These are phyloP conservation scores for Leishmania turanica DNA, from an alignment of 208 protist species.

Conservation along the genomic window DNA sequence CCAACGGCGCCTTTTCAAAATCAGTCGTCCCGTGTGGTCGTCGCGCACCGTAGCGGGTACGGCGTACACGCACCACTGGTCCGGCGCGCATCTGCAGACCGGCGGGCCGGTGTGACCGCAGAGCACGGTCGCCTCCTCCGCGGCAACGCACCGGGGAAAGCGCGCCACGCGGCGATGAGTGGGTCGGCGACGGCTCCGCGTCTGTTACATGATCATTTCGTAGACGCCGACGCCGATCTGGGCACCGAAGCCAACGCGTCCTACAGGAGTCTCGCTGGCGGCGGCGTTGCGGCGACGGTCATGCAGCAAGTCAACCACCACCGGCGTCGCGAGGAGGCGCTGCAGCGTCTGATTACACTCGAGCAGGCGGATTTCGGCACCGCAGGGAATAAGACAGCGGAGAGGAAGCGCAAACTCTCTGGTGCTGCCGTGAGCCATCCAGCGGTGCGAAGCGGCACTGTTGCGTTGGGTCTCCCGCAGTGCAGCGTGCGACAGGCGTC, in stretches of 20 bases:
- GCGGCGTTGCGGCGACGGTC: slow-evolving; percentile 26
- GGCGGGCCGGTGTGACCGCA: not conserved
- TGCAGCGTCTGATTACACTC: slow-evolving; percentile 33
- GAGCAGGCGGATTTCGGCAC: slow-evolving; percentile 19
- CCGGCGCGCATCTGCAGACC: slow-evolving; percentile 6
- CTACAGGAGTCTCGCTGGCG: not conserved
- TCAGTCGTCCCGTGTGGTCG: not conserved
- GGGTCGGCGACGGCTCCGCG: not conserved
- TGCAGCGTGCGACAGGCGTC: not conserved
- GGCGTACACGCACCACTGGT: slow-evolving; percentile 10
- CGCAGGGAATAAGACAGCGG: not conserved
- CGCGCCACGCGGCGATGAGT: not conserved
- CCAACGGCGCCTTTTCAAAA: not conserved
- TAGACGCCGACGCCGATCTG: slow-evolving; percentile 7
- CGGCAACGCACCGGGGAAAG: not conserved
- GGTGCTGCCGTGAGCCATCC: not conserved
- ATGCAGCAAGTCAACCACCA: slow-evolving; percentile 52
- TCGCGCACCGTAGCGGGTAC: slow-evolving; percentile 15
- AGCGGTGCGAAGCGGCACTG: not conserved
- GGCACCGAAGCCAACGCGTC: not conserved
- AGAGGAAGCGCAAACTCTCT: slow-evolving; percentile 3
- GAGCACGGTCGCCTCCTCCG: not conserved
- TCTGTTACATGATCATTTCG: not conserved
- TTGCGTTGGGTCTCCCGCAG: slow-evolving; percentile 6
- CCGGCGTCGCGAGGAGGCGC: slow-evolving; percentile 45